Percentiles rank a stretch among this genome's conserved stretches.
Evolutionary conservation across 192 early-diverging fungal species (phyloP).

Genomic region (Entophlyctis luteolus): DNA sequence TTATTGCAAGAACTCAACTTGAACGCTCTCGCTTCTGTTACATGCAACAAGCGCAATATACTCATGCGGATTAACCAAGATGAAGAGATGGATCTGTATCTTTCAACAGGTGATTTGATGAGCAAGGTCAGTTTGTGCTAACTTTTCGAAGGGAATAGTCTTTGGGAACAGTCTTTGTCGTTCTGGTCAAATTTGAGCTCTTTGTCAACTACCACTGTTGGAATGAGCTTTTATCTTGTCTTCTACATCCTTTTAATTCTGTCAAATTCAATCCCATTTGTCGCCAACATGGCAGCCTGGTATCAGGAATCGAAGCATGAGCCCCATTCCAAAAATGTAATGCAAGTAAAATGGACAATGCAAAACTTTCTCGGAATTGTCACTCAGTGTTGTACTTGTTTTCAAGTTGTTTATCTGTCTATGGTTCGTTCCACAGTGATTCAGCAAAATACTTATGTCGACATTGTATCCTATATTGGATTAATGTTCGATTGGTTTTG

Average conservation of each 20-base stretch:
- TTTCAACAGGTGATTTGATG: too few relatives aligned
- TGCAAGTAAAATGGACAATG: slow-evolving; percentile 13
- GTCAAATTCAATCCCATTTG: slow-evolving; percentile 6
- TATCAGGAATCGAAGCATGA: neutral
- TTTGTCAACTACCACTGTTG: neutral
- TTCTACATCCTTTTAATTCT: slow-evolving; percentile 9
- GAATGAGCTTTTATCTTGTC: neutral
- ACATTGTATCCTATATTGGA: slow-evolving; percentile 7
- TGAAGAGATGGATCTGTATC: neutral
- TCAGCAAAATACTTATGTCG: neutral
- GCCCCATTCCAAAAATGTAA: neutral
- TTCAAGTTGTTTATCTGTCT: slow-evolving; percentile 7
- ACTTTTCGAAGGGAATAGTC: too few relatives aligned
- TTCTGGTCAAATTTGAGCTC: slow-evolving; percentile 1
- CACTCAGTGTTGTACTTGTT: slow-evolving; percentile 4
- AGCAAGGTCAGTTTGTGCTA: neutral
- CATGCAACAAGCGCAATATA: neutral
- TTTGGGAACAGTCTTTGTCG: too few relatives aligned
- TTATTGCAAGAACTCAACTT: neutral
- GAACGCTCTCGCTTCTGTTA: neutral
- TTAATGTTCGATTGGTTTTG: slow-evolving; percentile 17
- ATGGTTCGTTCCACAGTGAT: slow-evolving; percentile 4
- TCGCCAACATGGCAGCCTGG: neutral
- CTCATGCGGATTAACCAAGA: neutral
- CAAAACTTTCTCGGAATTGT: slow-evolving; percentile 12